Conservation (phyloP, 1,139 yeast species). For the Geotrichum phurueaensis region DNA sequence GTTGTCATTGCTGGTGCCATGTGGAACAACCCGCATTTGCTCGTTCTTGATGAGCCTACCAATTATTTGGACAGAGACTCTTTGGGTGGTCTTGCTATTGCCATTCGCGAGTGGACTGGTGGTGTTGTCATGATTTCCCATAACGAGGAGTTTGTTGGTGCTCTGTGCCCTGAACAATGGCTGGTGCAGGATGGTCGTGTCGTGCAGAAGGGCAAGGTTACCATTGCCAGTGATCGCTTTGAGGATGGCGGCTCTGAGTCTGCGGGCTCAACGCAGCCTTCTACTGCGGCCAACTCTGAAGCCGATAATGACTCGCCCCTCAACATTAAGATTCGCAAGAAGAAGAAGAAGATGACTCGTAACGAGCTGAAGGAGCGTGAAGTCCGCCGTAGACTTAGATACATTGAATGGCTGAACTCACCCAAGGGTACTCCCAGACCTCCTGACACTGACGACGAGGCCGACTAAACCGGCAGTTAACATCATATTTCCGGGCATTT, state of each 20-base stretch:
- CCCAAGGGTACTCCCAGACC: conserved; percentile 98
- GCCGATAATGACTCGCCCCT: conserved; percentile 71
- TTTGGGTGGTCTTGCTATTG: conserved; percentile 92
- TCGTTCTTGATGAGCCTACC: conserved; percentile 97
- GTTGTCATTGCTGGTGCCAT: conserved; percentile 99
- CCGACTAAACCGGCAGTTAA: conserved; percentile 35
- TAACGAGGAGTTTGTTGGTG: conserved; percentile 94
- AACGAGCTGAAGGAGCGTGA: conserved; percentile 89
- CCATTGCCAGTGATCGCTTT: conserved; percentile 69
- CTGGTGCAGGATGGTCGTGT: conserved; percentile 87
- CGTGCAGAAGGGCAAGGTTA: conserved; percentile 73
- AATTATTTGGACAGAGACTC: conserved; percentile 97
- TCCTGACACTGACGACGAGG: conserved; percentile 88
- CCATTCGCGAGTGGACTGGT: conserved; percentile 96
- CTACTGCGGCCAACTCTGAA: conserved; percentile 14
- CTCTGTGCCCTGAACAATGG: conserved; percentile 98
- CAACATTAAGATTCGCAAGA: conserved; percentile 78
- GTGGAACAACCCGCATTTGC: conserved; percentile 99
- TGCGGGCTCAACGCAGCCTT: conserved; percentile 10
- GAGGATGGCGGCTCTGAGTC: conserved; percentile 55
- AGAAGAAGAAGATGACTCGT: conserved; percentile 90
- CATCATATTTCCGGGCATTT: neutral
- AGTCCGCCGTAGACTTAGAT: conserved; percentile 89
- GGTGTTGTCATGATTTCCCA: conserved; percentile 99
- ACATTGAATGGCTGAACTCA: conserved; percentile 88